Percentiles rank a stretch among this genome's conserved stretches.
phyloP scores from a whole-genome alignment of 179 eudicot genomes.

The Silene noctiflora region DNA sequence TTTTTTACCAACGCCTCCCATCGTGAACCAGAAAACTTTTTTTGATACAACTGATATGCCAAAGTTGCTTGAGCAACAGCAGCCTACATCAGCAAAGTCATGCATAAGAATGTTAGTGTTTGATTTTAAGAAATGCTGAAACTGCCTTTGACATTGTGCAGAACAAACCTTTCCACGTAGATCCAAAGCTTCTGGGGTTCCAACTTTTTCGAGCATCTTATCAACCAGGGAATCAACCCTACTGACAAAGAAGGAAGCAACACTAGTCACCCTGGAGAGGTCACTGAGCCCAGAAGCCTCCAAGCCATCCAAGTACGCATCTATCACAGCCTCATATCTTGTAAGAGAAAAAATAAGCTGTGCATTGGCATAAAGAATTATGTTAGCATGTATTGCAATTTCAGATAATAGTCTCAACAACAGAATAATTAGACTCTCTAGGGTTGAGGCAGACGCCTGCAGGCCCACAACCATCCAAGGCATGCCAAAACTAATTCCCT shows the following conservation, averaged over 20 bases:
- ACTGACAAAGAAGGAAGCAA: slow-evolving; percentile 97
- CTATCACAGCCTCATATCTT: slow-evolving; percentile 93
- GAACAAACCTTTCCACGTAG: slow-evolving; percentile 82
- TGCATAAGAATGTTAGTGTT: not conserved
- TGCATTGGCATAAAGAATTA: slow-evolving; percentile 25
- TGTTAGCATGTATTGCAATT: slow-evolving; percentile 17
- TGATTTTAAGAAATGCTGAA: slow-evolving; percentile 9
- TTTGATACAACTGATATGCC: slow-evolving; percentile 84
- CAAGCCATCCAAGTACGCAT: slow-evolving; percentile 95
- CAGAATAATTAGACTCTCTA: not conserved
- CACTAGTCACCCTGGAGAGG: slow-evolving; percentile 90
- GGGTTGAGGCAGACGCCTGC: not conserved
- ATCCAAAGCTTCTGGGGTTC: slow-evolving; percentile 88
- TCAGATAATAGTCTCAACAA: slow-evolving; percentile 4
- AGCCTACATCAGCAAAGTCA: slow-evolving; percentile 48
- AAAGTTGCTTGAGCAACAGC: slow-evolving; percentile 95
- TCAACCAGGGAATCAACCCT: slow-evolving; percentile 86
- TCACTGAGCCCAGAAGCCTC: slow-evolving; percentile 91
- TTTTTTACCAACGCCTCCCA: slow-evolving; percentile 94
- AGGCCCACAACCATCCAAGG: not conserved
- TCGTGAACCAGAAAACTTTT: slow-evolving; percentile 93
- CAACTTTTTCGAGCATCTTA: slow-evolving; percentile 91
- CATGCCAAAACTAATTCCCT: not conserved
- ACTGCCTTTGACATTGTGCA: not conserved
- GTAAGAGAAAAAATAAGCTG: slow-evolving; percentile 95